Evolutionary conservation across 495 filamentous ascomycete species (phyloP), one percentile per base, ranked within the genome.

Genomic region (Annulohypoxylon stygium): DNA sequence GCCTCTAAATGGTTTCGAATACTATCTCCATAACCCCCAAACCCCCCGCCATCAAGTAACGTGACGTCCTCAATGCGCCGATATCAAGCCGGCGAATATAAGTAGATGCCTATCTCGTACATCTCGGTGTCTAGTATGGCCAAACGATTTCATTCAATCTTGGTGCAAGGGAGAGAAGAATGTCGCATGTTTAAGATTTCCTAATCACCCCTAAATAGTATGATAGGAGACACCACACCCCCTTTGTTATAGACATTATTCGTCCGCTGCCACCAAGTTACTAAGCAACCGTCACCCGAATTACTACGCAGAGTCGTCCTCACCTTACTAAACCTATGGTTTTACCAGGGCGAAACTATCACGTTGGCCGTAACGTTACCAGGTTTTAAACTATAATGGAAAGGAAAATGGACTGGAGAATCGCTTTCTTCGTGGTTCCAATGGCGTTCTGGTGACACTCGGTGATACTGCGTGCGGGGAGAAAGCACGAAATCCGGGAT

Each of bases 31-130:
- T 57, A 23, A 11, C 25, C 26, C 5, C 30, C 5, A 30, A 30
- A 30, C 51, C 33, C 51, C 33, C 53, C 53, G 30, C 53, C 53
- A 12, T 25, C 55, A 37, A 30, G 41, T 53, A 51, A 51, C 43
- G 39, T 67, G 26, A 67, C 53, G 54, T 51, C 36, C 47, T 58
- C n/a, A 11, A 54, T 50, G 36, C 26, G 36, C 65, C 65, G 65
- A 68, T 36, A 34, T 68, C 55, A 43, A 68, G 47, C 57, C 65
- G 65, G 54, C 33, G 26, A 4, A n/a, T 51, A 61, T 54, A 41
- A 43, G 65, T 54, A 54, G 65, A 61, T 68, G 55, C 57, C 57
- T 61, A 54, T 54, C 65, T 58, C 47, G 47, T 66, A 20, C 34
- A 25, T 47, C 8, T 54, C 25, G 57, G 57, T 41, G 55, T 18